Base-by-base conservation (phyloP, 2,329 filamentous ascomycete genomes). In the Botrytis fabae region DNA sequence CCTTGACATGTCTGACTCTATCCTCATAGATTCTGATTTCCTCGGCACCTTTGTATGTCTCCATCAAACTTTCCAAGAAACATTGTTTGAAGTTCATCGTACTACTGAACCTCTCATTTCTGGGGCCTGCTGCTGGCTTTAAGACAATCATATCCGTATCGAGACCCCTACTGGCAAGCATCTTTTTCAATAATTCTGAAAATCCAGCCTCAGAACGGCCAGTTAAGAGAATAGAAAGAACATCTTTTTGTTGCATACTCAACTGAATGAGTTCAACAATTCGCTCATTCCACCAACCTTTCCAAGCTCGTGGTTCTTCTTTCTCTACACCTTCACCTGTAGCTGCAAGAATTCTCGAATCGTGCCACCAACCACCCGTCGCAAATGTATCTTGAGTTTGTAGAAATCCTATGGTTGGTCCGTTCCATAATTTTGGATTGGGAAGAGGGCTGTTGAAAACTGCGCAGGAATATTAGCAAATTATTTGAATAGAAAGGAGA, bases 331-430 rank as follows among this genome's bases (percentile, higher is more conserved):
- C 96, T 73, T 94, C 88, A 70, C 96, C 96, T 1, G 94, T 97
- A 2, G 95, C 91, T 18, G 92, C 90, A 38, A 99, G 89, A 75
- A 99, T 95, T 75, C 89, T 90, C 61, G 90, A 88, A 80, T 98
- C 95, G 82, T 99, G 96, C 96, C 96, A 99, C 96, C 96, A 99
- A 75, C 95, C 94, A 76, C 95, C 95, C 77, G 92, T 92, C 75
- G 90, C 85, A 78, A 98, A 93, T 70, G 88, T 86, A 76, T 97
- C 92, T 76, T 92, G 91, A 64, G 87, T 90, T 74, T 92, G 90
- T 18, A 99, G 86, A 74, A 90, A 87, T 65, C 94, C 93, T 68
- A 97, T 89, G 0, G 94, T 95, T 46, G 87, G 85, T 1, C 89
- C 88, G 77, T 91, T 92, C 96, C 96, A 99, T 80, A 99, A 82